These are phyloP conservation scores for Cardiospermum halicacabum DNA, from an alignment of 345 rosid species.

Conservation along the genomic window DNA sequence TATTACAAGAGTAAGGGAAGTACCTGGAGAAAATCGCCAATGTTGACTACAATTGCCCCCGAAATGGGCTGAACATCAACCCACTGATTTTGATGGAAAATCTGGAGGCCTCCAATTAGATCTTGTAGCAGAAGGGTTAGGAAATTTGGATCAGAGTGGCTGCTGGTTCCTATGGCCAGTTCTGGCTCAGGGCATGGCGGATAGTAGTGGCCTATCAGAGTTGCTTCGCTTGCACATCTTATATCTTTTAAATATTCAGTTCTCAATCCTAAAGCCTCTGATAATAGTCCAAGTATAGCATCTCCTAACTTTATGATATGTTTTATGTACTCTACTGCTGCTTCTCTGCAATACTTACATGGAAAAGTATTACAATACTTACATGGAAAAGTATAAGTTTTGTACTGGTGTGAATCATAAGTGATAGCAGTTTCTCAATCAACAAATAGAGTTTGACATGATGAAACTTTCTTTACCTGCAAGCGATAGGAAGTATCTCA, in stretches of 20 bases:
- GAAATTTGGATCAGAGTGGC: conserved; percentile 15
- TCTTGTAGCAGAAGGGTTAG: conserved; percentile 19
- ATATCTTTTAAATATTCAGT: not conserved
- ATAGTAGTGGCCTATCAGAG: not conserved
- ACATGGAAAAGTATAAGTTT: too few species aligned
- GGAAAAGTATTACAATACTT: too few species aligned
- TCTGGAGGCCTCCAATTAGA: conserved; percentile 21
- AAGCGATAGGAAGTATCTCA: not conserved
- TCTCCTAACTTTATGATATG: not conserved
- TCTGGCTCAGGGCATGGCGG: conserved; percentile 15
- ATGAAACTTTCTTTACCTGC: conserved; percentile 16
- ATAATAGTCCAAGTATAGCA: conserved; percentile 4
- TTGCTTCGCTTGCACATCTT: not conserved
- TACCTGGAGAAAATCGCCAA: conserved; percentile 18
- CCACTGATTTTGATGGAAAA: conserved; percentile 12
- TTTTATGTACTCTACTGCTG: not conserved
- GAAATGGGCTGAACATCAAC: conserved; percentile 10
- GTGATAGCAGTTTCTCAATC: too few species aligned
- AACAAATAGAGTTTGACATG: too few species aligned
- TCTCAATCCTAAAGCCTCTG: conserved; percentile 9
- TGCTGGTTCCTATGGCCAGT: conserved; percentile 12
- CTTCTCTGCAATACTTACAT: conserved; percentile 10
- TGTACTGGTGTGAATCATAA: too few species aligned
- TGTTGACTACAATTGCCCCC: conserved; percentile 16
- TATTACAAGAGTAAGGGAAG: not conserved